Evolutionary conservation across 345 rosid genomes (phyloP).

Genomic region (Eucalyptus cloeziana): DNA sequence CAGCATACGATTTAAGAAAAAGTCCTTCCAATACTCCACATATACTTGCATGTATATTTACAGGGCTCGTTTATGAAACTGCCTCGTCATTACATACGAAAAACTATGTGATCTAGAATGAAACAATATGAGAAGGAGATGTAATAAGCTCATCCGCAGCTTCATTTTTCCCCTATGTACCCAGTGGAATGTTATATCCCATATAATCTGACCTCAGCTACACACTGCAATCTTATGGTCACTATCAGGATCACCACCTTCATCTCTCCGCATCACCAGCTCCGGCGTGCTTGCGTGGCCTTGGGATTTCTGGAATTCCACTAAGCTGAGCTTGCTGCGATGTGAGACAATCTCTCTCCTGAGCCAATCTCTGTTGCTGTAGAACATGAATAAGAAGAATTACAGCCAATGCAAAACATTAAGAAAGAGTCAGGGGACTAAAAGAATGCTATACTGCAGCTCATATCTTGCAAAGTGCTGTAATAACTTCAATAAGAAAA

Average conservation of each 20-base stretch:
- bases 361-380: conserved; percentile 37
- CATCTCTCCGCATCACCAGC: conserved; percentile 5
- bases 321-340: neutral
- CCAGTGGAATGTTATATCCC: neutral
- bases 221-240: neutral
- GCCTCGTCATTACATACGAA: neutral
- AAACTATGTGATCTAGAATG: neutral
- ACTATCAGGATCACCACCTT: conserved; percentile 8
- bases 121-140: neutral
- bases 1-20: neutral
- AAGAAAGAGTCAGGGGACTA: neutral
- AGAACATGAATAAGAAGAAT: neutral
- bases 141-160: neutral
- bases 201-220: neutral
- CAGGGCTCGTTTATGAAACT: neutral
- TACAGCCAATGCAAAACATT: neutral
- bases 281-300: neutral
- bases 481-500: neutral
- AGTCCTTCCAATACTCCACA: neutral
- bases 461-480: neutral
- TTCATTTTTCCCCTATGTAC: neutral
- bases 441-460: neutral
- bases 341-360: conserved; percentile 20
- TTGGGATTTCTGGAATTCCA: neutral
- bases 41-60: neutral